phyloP scores from a whole-genome alignment of 495 filamentous ascomycete species.

The Aspergillus leporis region DNA sequence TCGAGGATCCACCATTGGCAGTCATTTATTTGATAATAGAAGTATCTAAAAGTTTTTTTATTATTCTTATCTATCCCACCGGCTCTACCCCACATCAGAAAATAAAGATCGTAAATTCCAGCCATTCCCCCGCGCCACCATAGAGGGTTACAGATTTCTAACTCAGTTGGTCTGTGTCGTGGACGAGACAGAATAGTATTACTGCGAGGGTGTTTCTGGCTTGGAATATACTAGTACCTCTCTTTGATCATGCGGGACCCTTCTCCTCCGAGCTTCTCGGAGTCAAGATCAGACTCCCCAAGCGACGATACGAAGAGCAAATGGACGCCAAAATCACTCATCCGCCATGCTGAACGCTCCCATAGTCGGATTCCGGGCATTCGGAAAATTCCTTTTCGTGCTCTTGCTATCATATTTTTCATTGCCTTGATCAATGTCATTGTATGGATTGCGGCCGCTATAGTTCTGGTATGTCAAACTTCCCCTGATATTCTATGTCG shows the following conservation, averaged over 20 bases:
- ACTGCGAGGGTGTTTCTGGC: too few species aligned
- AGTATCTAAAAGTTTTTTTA: background rate
- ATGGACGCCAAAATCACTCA: constrained; percentile 37
- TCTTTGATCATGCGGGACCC: constrained; percentile 16
- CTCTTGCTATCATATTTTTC: constrained; percentile 64
- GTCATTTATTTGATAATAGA: background rate
- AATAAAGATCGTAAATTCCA: background rate
- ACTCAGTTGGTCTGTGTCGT: background rate
- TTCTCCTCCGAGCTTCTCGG: constrained; percentile 7
- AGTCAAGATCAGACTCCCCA: constrained; percentile 2
- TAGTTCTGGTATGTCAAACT: constrained; percentile 56
- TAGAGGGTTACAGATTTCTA: background rate
- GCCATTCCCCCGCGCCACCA: background rate
- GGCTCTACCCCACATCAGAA: background rate
- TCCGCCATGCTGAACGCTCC: constrained; percentile 39
- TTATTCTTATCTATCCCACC: background rate
- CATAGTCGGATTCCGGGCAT: constrained; percentile 52
- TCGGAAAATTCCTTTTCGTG: constrained; percentile 61
- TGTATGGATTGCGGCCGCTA: constrained; percentile 71
- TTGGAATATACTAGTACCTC: background rate
- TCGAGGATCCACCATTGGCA: background rate
- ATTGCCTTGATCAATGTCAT: constrained; percentile 66
- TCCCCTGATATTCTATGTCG: background rate
- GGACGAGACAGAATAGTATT: background rate
- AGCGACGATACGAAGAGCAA: constrained; percentile 15